phyloP scores from a whole-genome alignment of 2,329 filamentous ascomycete genomes.

The Fusarium dlaminii region DNA sequence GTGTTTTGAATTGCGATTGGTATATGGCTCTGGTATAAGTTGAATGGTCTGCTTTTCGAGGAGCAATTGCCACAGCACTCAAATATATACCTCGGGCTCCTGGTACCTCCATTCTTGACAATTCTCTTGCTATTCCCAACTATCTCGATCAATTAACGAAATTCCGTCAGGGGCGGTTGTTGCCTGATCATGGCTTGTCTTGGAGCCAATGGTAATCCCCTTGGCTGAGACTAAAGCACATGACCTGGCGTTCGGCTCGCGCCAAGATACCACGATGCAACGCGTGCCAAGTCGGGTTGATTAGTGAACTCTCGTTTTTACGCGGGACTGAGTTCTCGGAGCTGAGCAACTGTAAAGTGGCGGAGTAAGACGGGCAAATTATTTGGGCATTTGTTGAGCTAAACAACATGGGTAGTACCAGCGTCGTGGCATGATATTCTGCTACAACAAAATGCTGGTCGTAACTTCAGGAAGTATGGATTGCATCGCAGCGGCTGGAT shows the following conservation, averaged over 20 bases:
- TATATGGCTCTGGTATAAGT: neutral
- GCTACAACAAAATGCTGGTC: neutral
- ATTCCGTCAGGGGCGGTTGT: conserved; percentile 30
- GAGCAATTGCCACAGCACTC: neutral
- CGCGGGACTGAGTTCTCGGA: neutral
- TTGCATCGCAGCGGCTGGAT: neutral
- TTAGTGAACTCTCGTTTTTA: conserved; percentile 15
- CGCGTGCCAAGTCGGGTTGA: conserved; percentile 19
- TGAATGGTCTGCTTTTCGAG: neutral
- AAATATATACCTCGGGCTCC: conserved; percentile 28
- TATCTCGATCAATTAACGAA: neutral
- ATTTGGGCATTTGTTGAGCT: neutral
- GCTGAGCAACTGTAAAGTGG: neutral
- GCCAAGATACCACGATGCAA: conserved; percentile 18
- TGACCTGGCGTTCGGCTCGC: conserved; percentile 39
- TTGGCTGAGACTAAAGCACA: conserved; percentile 26
- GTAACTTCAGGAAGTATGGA: neutral
- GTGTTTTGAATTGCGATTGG: neutral
- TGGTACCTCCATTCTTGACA: neutral
- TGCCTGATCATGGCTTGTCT: conserved; percentile 35
- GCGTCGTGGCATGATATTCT: neutral
- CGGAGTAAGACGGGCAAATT: neutral
- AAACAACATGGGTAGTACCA: neutral
- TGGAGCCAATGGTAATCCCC: conserved; percentile 20
- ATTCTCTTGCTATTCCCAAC: neutral